Evolutionary conservation across 768 basidiomycete genomes (phyloP), one percentile per base, ranked within the genome.

Genomic region (Panellus pusillus): DNA sequence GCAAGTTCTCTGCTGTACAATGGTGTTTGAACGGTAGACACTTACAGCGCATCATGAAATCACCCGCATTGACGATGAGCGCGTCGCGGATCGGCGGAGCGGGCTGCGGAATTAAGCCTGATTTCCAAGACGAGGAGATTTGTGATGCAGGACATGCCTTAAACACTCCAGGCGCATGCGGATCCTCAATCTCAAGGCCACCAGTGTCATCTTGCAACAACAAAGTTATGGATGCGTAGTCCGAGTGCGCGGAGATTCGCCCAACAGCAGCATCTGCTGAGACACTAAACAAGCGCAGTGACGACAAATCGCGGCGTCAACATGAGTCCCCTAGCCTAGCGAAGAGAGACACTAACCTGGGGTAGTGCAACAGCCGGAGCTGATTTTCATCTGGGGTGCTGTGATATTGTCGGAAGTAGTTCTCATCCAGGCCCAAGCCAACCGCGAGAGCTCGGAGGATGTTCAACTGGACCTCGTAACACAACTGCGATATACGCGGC

Each of bases 121-220:
- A 9, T 14, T 19, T 11, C 2, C 18, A 37, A 19, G 17, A 19
- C 17, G 6, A 20, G 4, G 1, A 31, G 15, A 9, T 17, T n/a
- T 3, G 4, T n/a, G 47, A 68, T 36, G 52, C 24, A 24, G 24
- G 24, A 6, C 24, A 24, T 24, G 74, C 75, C 41, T 66, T 51
- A 59, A 78, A 79, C 39, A 65, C 47, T 2, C 79, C 81, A 5
- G 79, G 74, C 17, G 66, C 61, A 39, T 73, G 66, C 0, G 82
- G 81, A 62, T 80, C 75, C 63, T 85, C 80, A 6, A 86, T 78
- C 60, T 87, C 82, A 5, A 87, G 71, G 0, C 86, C 86, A 6
- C 84, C 83, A 2, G 77, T 72, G 5, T 76, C 71, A 59, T 86
- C 83, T 66, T 86, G 84, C 45, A 85, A 72, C 3, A 87, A 66